Conservation (phyloP, 129 eudicot species). For the Sambucus nigra region DNA sequence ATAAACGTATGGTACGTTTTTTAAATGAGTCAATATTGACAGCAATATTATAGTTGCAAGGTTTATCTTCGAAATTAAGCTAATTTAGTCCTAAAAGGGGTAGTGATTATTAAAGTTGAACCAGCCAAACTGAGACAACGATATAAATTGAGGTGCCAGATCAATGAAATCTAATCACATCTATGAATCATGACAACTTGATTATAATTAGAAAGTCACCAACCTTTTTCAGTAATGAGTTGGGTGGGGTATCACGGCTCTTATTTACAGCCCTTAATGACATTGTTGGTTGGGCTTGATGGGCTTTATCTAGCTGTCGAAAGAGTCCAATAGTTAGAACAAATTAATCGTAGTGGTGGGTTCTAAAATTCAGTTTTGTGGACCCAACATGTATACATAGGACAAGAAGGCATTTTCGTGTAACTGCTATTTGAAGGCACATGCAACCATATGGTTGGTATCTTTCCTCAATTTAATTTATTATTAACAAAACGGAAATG, state of each 20-base stretch:
- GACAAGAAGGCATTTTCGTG: background rate
- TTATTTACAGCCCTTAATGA: too few species aligned
- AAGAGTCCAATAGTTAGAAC: too few species aligned
- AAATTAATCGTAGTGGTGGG: too few species aligned
- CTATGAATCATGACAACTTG: background rate
- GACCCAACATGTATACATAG: too few species aligned
- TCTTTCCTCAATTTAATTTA: background rate
- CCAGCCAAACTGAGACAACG: background rate
- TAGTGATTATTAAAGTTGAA: background rate
- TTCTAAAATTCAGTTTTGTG: too few species aligned
- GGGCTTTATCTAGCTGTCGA: background rate
- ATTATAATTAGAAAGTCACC: too few species aligned
- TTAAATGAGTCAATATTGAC: background rate
- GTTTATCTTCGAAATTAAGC: background rate
- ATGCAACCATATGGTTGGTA: background rate
- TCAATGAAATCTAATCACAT: background rate
- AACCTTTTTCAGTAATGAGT: background rate
- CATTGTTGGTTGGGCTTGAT: background rate
- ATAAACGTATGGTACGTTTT: background rate
- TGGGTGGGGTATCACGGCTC: background rate
- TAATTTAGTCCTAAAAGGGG: background rate
- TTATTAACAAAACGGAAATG: background rate
- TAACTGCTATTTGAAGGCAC: background rate
- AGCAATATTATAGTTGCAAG: background rate
- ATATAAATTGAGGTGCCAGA: background rate